These are phyloP conservation scores for Apiospora hydei DNA, from an alignment of 2,329 filamentous ascomycete genomes.

Conservation along the genomic window DNA sequence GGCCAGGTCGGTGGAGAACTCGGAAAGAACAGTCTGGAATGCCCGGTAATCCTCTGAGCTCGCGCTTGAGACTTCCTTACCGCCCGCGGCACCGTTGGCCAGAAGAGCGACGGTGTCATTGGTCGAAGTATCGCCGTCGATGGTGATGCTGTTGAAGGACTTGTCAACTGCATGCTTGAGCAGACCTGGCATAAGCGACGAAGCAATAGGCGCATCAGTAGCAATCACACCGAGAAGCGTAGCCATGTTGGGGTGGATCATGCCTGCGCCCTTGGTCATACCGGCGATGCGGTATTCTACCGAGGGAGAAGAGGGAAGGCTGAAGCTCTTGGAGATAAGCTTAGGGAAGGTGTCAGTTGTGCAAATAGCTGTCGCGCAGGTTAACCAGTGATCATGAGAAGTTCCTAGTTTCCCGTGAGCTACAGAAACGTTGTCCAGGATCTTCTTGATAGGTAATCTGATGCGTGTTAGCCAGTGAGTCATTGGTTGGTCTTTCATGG, in stretches of 20 bases:
- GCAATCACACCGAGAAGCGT: slow-evolving; percentile 91
- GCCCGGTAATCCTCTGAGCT: slow-evolving; percentile 69
- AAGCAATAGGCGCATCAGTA: slow-evolving; percentile 84
- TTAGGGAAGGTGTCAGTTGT: slow-evolving; percentile 99
- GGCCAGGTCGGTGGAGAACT: slow-evolving; percentile 83
- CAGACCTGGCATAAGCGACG: slow-evolving; percentile 70
- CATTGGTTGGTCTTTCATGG: not conserved
- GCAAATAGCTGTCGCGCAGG: slow-evolving; percentile 89
- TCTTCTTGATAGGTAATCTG: slow-evolving; percentile 89
- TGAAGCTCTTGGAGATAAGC: slow-evolving; percentile 84
- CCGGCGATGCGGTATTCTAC: slow-evolving; percentile 86
- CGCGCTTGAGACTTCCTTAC: slow-evolving; percentile 64
- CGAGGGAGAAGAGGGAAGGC: slow-evolving; percentile 78
- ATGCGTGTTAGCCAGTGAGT: not conserved
- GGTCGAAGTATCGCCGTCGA: slow-evolving; percentile 96
- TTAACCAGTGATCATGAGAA: slow-evolving; percentile 86
- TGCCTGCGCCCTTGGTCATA: slow-evolving; percentile 97
- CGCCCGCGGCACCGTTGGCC: slow-evolving; percentile 93
- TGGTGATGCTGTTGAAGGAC: slow-evolving; percentile 96
- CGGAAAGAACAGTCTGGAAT: slow-evolving; percentile 74
- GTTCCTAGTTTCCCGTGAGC: slow-evolving; percentile 75
- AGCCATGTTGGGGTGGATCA: slow-evolving; percentile 99
- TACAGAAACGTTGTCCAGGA: slow-evolving; percentile 80
- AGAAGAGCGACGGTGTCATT: slow-evolving; percentile 95
- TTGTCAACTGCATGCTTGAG: slow-evolving; percentile 78